Base-by-base conservation (phyloP, 208 protist genomes). In the Leishmania tropica region DNA sequence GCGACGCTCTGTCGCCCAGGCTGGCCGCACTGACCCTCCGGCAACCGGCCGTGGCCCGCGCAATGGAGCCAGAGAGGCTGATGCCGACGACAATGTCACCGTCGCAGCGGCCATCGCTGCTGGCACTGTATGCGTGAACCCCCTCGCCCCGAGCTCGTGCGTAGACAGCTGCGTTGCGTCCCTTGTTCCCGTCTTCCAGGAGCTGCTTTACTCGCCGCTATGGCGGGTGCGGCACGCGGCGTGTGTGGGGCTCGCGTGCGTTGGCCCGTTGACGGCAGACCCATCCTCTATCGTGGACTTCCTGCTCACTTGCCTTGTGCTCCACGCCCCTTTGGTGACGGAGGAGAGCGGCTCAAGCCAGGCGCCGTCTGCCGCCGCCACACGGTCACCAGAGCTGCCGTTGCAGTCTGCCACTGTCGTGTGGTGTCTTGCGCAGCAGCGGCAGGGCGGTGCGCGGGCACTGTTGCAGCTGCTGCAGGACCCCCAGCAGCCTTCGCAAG, bases 381-480 rank as follows among this genome's bases (percentile, higher is more conserved):
- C n/a, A 42, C 8, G 24, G 62, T 35, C 40, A 67, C 86, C 51
- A 54, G 71, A 28, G 40, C 48, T n/a, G 74, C 48, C 28, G 19
- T 64, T 75, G 80, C 92, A 79, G 70, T 83, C 65, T 54, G 80
- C 67, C 75, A 92, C 85, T 31, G 85, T 88, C 35, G 85, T 87
- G 56, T 94, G 93, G 93, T 78, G 89, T 35, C 84, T 95, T 65
- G 80, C 81, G 24, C 90, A 91, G 54, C 82, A 92, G 64, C 88
- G 89, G n/a, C 47, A 75, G 42, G 72, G 76, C 15, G 92, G 93
- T 11, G 81, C 92, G 72, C 81, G 87, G 21, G 73, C 82, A 28
- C 82, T 91, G 70, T 79, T 91, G 48, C 81, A 72, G 35, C 48
- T 83, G 24, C 64, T 86, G 70, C 67, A 64, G 40, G 81, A 81